Conservation (phyloP, 306 rosid genomes). For the Elaeagnus macrophylla region DNA sequence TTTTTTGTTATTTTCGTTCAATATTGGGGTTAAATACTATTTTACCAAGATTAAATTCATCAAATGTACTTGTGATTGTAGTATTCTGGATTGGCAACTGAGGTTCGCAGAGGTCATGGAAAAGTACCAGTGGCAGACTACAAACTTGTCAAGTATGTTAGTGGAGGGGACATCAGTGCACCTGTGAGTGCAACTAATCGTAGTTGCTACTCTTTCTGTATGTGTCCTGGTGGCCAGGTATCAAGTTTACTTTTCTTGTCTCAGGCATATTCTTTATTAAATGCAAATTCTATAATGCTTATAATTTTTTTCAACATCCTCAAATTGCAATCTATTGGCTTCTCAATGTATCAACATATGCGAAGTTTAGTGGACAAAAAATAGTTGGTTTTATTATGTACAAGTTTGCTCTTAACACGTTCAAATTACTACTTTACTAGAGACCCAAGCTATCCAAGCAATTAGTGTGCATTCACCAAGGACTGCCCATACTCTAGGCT, state of each 20-base stretch:
- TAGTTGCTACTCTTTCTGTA: conserved; percentile 92
- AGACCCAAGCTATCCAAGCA: not conserved
- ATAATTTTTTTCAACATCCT: not conserved
- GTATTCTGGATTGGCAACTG: conserved; percentile 85
- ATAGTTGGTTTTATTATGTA: not conserved
- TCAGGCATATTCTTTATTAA: conserved; percentile 1
- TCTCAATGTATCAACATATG: not conserved
- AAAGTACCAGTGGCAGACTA: conserved; percentile 95
- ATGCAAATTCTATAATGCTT: not conserved
- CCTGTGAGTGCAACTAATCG: conserved; percentile 37
- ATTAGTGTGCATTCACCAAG: not conserved
- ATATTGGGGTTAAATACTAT: not conserved
- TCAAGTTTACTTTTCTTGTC: conserved; percentile 13
- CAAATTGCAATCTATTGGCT: conserved; percentile 7
- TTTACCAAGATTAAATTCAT: no score
- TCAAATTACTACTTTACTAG: no score
- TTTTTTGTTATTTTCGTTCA: not conserved
- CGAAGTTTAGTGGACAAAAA: not conserved
- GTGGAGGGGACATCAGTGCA: conserved; percentile 22
- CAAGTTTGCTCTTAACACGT: no score
- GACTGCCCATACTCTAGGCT: not conserved
- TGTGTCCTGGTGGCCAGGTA: conserved; percentile 99
- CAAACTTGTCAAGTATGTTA: conserved; percentile 64
- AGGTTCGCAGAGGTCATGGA: conserved; percentile 77
- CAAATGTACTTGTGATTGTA: conserved; percentile 14